These are phyloP conservation scores for Macadamia tetraphylla DNA, from an alignment of 164 flowering plant genomes.

Conservation along the genomic window DNA sequence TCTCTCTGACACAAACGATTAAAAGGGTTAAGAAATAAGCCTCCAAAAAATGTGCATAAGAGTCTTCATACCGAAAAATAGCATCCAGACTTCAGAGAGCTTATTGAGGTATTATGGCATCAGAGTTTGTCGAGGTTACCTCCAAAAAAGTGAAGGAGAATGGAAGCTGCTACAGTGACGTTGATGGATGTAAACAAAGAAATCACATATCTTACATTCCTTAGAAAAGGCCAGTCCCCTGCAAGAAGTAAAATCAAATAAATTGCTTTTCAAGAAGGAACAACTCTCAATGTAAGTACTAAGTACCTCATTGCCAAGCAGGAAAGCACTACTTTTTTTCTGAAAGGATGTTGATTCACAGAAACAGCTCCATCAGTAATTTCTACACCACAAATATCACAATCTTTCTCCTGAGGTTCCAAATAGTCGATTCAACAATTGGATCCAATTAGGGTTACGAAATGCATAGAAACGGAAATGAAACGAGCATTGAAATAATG, in stretches of 20 bases:
- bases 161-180: slow-evolving; percentile 96
- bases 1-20: too few species aligned
- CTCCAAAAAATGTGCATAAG: too few species aligned
- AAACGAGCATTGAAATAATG: too few species aligned
- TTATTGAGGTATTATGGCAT: too few species aligned
- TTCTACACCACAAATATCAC: slow-evolving; percentile 97
- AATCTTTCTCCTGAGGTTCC: slow-evolving; percentile 50
- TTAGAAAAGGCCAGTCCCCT: slow-evolving; percentile 95
- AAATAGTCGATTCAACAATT: neutral
- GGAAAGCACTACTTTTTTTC: slow-evolving; percentile 72
- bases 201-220: slow-evolving; percentile 92
- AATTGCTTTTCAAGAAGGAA: neutral
- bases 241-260: slow-evolving; percentile 8
- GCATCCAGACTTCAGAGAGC: too few species aligned
- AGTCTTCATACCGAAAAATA: too few species aligned
- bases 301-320: slow-evolving; percentile 86
- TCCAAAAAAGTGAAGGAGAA: slow-evolving; percentile 92
- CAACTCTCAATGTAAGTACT: neutral
- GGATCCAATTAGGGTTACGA: too few species aligned
- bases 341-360: slow-evolving; percentile 84
- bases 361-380: slow-evolving; percentile 70
- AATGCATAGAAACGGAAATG: too few species aligned
- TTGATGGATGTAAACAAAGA: slow-evolving; percentile 92
- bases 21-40: too few species aligned
- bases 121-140: slow-evolving; percentile 32